Percentiles rank a stretch among this genome's conserved stretches.
phyloP scores from a whole-genome alignment of 805 yeast species.

The Wickerhamiella spandovensis region DNA sequence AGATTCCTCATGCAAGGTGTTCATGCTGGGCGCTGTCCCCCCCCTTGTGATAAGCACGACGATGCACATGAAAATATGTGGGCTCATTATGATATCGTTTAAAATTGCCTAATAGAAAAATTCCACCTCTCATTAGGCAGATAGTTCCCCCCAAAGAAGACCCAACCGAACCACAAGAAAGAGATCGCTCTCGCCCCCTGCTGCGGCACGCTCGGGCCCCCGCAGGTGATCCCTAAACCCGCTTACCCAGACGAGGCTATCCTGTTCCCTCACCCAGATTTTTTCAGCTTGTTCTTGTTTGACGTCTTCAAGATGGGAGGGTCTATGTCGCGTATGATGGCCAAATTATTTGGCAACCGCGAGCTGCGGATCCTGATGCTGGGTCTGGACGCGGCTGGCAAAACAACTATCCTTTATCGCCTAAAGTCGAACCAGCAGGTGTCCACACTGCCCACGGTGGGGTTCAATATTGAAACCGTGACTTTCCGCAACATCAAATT shows the following conservation, averaged over 20 bases:
- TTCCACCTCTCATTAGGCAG: too few species aligned
- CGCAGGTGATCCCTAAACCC: background rate
- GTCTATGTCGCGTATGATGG: conserved; percentile 24
- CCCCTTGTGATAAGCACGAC: background rate
- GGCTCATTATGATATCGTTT: too few species aligned
- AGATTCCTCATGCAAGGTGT: background rate
- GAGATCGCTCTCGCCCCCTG: background rate
- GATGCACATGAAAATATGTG: background rate
- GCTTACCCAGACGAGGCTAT: background rate
- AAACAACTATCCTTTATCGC: conserved; percentile 76
- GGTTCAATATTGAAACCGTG: conserved; percentile 83
- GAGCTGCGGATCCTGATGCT: conserved; percentile 69
- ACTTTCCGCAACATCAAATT: conserved; percentile 69
- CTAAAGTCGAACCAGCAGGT: conserved; percentile 60
- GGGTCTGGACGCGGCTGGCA: conserved; percentile 89
- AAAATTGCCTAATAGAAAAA: too few species aligned
- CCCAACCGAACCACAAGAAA: too few species aligned
- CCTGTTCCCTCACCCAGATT: background rate
- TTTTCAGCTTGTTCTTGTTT: background rate
- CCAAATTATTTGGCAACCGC: conserved; percentile 38
- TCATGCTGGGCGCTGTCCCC: background rate
- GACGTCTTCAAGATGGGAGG: conserved; percentile 20
- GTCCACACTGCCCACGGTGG: conserved; percentile 84
- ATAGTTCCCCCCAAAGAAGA: too few species aligned
- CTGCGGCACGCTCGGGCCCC: background rate